Evolutionary conservation across 257 asterid genomes (phyloP).

Genomic region (Solanum pinnatisectum): DNA sequence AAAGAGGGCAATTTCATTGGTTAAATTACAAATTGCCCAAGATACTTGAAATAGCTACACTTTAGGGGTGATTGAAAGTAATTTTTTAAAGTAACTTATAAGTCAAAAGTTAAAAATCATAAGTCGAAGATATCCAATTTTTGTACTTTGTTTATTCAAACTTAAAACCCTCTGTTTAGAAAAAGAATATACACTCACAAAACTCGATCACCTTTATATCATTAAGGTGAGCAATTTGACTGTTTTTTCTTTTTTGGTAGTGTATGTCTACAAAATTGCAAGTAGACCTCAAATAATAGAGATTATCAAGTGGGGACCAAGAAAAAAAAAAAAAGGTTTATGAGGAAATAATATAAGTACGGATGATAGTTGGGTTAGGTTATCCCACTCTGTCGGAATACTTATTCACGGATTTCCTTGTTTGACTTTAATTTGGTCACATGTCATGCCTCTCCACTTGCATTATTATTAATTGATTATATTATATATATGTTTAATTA

Average conservation of each 20-base stretch:
- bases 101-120: no score
- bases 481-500: background rate
- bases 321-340: background rate
- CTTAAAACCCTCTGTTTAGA: no score
- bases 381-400: background rate
- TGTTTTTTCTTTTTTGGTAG: background rate
- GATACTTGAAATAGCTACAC: background rate
- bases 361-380: background rate
- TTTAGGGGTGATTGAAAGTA: no score
- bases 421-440: background rate
- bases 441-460: background rate
- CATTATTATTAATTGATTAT: background rate
- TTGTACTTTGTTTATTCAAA: no score
- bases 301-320: background rate
- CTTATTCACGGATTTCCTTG: background rate
- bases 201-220: background rate
- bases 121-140: no score
- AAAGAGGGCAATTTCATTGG: background rate
- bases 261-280: background rate
- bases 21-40: background rate
- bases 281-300: background rate
- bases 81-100: no score
- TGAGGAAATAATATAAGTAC: background rate
- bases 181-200: no score
- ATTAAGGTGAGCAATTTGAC: background rate